Percentiles rank a stretch among this genome's conserved stretches.
These are phyloP conservation scores for Terfezia boudieri DNA, from an alignment of 495 filamentous ascomycete genomes.

Conservation along the genomic window DNA sequence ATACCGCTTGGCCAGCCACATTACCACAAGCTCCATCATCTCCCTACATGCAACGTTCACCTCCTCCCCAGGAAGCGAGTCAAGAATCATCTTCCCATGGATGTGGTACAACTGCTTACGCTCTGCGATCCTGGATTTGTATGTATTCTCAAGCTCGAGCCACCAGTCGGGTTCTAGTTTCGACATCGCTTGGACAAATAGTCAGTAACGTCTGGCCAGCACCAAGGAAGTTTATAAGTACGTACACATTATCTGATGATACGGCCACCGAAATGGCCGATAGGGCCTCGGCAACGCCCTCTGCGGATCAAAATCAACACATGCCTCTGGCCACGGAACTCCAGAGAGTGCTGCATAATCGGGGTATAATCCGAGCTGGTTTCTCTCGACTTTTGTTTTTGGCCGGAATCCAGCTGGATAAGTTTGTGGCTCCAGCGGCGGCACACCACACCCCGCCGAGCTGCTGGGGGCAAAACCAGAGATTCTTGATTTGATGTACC, in stretches of 20 bases:
- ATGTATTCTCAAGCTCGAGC: conserved; percentile 70
- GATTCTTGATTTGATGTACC: too few species aligned
- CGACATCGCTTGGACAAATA: conserved; percentile 30
- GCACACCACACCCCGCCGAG: conserved; percentile 22
- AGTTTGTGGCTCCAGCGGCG: conserved; percentile 5
- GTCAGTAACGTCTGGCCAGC: conserved; percentile 4
- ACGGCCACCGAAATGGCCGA: conserved; percentile 67
- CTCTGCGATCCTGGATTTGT: conserved; percentile 44
- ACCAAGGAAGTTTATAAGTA: conserved; percentile 3
- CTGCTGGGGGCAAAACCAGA: too few species aligned
- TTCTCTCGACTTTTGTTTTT: conserved; percentile 42
- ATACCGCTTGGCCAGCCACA: conserved; percentile 60
- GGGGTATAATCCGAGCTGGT: conserved; percentile 56
- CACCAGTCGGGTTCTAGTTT: conserved; percentile 77
- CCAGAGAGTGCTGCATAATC: conserved; percentile 61
- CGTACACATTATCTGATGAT: conserved; percentile 90
- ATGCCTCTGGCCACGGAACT: conserved; percentile 49
- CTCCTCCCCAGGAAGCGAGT: conserved; percentile 54
- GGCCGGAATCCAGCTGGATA: conserved; percentile 36
- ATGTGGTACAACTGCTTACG: conserved; percentile 44
- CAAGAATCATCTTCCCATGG: conserved; percentile 41
- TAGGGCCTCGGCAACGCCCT: conserved; percentile 47
- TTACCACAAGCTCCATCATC: conserved; percentile 70
- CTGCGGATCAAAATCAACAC: conserved; percentile 39
- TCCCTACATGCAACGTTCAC: conserved; percentile 49